Evolutionary conservation across 1,284 basidiomycete genomes (phyloP), one percentile per base, ranked within the genome.

Genomic region (Ustilago cynodontis): DNA sequence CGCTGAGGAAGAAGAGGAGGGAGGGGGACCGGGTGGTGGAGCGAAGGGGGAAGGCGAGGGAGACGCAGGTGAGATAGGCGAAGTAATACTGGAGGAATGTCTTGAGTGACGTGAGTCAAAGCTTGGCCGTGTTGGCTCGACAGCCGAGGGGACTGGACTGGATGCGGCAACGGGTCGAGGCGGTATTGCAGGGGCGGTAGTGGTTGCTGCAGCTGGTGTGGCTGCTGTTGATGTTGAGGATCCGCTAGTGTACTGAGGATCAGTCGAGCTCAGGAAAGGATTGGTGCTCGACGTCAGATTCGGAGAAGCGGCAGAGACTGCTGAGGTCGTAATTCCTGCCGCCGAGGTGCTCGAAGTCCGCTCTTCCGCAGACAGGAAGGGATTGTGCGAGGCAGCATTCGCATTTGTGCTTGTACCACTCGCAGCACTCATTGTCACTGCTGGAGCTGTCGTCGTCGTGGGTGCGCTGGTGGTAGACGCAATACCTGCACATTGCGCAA

Each of bases 51-150:
- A 64, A 18, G 71, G 59, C 9, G 65, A 57, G 1, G 60, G 22
- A 18, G 56, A 31, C 0, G 49, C 16, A 0, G 71, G 57, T 2
- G 60, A 67, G 20, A 47, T 22, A 26, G 57, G 43, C 3, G 57
- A 11, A 20, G 33, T 45, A 29, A 54, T 35, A 22, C 20, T 51
- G 18, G 71, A 67, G 7, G 72, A 66, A n/a, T 57, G 56, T 2
- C 60, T 54, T 29, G 72, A 75, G n/a, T 70, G 72, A 7, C 52
- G 64, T 14, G 67, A 66, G 16, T 70, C 72, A 11, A 71, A 45
- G 45, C 72, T 75, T 14, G 67, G 63, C 24, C 72, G 55, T 22
- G 9, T 64, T 26, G 53, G 28, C 28, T 50, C 59, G 13, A 43
- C 14, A 28, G 20, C 11, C 3, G 53, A 55, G 18, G 47, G 20